Base-by-base conservation (phyloP, 352 stramenopile genomes). In the Blastocystis hominis region DNA sequence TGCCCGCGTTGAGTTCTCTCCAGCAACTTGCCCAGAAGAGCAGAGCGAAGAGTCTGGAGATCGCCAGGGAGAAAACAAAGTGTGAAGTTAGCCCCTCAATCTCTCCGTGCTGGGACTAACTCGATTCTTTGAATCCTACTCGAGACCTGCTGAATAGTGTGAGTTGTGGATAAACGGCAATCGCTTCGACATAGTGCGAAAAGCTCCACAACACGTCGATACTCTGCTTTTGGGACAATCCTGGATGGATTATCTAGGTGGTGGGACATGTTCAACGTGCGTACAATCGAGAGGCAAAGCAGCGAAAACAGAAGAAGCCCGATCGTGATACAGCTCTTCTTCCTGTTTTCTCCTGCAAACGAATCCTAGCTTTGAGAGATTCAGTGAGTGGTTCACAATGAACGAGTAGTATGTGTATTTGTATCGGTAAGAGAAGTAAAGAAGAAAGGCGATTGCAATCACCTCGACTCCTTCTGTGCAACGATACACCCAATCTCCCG, bases 21-120 rank as follows among this genome's bases (percentile, higher is more conserved):
- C 64, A 76, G 38, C 64, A 76, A 50, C 36, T 76, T 34, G 15
- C 36, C 64, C 64, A 76, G 64, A 76, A 76, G n/a, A 76, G 47
- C 36, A 76, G 64, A 17, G 64, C 42, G 20, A 76, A 40, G 10
- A 50, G 36, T 53, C 64, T 34, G 44, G 64, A 76, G 20, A 76
- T 40, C 2, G n/a, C 64, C n/a, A 76, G n/a, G 9, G 64, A 46
- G 17, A 76, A 76, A 1, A 76, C 64, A 24, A 76, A 76, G 38
- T 76, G 64, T 5, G 64, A 76, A 7, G 64, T 76, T 15, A 76
- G 44, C 17, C 36, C 17, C 34, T 76, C 64, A 4, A 76, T 55
- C 38, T 76, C 64, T 36, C 64, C 64, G 36, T 76, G 50, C 64
- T 76, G 55, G 1, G 44, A 13, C 17, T 50, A 30, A 76, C 20